Conservation (phyloP, 2,329 filamentous ascomycete genomes). For the Paramyrothecium roridum region DNA sequence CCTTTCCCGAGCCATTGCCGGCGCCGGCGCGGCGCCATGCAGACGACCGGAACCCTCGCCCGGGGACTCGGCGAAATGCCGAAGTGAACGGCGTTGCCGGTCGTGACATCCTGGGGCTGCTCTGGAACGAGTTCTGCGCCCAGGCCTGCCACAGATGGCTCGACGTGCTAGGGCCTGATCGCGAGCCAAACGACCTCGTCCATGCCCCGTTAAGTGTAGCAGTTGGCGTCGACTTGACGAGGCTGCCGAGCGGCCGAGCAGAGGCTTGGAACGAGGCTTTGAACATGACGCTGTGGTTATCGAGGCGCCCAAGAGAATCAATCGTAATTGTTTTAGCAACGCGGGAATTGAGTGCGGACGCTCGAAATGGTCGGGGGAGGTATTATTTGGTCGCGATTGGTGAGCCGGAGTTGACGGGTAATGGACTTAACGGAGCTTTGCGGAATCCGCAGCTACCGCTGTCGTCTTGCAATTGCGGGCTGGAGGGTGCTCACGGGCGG, state of each 20-base stretch:
- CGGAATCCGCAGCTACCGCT: not conserved
- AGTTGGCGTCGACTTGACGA: constrained; percentile 13
- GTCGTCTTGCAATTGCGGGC: not conserved
- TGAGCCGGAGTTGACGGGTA: not conserved
- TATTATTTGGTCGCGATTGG: not conserved
- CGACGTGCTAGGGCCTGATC: constrained; percentile 12
- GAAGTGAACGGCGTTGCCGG: not conserved
- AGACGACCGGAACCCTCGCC: constrained; percentile 32
- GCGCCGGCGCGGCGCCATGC: constrained; percentile 23
- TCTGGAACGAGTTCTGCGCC: constrained; percentile 10
- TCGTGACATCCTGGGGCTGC: constrained; percentile 13
- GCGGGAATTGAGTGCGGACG: too few relatives aligned
- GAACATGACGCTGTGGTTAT: constrained; percentile 15
- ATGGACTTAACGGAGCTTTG: constrained; percentile 6
- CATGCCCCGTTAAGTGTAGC: constrained; percentile 22
- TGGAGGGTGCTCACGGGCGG: not conserved
- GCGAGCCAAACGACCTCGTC: constrained; percentile 22
- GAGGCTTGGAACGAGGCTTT: constrained; percentile 19
- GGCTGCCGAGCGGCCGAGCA: constrained; percentile 13
- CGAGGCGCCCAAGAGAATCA: not conserved
- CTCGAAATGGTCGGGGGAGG: not conserved
- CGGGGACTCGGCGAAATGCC: constrained; percentile 15
- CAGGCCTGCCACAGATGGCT: constrained; percentile 17
- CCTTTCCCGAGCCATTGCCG: constrained; percentile 8
- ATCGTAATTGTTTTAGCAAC: too few relatives aligned